Evolutionary conservation across 495 filamentous ascomycete species (phyloP).

Genomic region (Lepidopterella palustris): DNA sequence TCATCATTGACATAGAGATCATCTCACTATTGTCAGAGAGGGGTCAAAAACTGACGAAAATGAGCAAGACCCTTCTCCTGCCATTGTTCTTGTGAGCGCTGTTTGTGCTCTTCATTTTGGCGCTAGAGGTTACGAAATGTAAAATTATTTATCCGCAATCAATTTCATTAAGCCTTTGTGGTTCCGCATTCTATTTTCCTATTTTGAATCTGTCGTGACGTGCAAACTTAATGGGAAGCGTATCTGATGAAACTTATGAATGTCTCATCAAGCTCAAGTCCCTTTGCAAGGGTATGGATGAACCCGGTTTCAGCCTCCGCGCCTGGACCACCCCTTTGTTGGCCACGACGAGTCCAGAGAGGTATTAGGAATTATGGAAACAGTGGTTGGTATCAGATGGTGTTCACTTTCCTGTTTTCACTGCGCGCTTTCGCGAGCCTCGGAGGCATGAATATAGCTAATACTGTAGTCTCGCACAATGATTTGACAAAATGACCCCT

Average conservation of each 20-base stretch:
- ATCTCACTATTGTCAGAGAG: constrained; percentile 3
- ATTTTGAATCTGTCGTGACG: neutral
- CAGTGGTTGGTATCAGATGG: neutral
- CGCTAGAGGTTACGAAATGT: constrained; percentile 24
- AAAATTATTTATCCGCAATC: constrained; percentile 24
- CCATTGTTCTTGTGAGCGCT: constrained; percentile 25
- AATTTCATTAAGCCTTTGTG: neutral
- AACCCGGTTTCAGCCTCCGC: neutral
- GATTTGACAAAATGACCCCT: too few species aligned
- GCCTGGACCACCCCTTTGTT: neutral
- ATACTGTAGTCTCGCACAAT: too few species aligned
- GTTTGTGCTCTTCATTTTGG: constrained; percentile 10
- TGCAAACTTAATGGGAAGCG: neutral
- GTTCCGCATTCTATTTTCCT: neutral
- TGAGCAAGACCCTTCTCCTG: constrained; percentile 25
- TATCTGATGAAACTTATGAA: neutral
- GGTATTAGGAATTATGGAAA: neutral
- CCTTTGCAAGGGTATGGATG: neutral
- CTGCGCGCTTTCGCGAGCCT: too few species aligned
- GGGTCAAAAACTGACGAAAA: constrained; percentile 17
- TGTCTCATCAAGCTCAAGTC: constrained; percentile 3
- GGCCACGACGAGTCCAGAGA: neutral
- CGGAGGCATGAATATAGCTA: too few species aligned
- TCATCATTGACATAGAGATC: constrained; percentile 27
- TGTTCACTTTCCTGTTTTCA: too few species aligned